These are phyloP conservation scores for Apiospora hydei DNA, from an alignment of 2,329 filamentous ascomycete species.

Conservation along the genomic window DNA sequence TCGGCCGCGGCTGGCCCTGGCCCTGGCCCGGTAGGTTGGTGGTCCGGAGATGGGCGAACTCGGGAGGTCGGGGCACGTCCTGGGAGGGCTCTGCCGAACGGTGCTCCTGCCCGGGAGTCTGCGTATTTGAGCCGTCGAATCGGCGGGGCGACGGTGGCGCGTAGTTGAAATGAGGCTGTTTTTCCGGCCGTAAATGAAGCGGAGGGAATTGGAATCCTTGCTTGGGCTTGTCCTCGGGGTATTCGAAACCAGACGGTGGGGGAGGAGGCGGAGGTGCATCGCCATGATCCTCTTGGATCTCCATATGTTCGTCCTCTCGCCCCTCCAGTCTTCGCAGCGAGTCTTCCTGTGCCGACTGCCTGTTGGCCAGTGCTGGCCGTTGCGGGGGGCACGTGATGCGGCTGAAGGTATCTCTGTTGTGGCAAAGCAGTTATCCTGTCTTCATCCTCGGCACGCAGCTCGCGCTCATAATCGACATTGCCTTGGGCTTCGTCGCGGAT, in stretches of 20 bases:
- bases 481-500: slow-evolving; percentile 84
- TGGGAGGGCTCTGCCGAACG: slow-evolving; percentile 31
- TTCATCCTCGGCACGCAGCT: slow-evolving; percentile 82
- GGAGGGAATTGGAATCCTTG: slow-evolving; percentile 67
- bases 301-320: slow-evolving; percentile 52
- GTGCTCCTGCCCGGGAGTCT: slow-evolving; percentile 35
- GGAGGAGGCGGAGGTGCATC: slow-evolving; percentile 24
- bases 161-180: slow-evolving; percentile 65
- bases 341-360: slow-evolving; percentile 51
- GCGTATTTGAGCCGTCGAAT: slow-evolving; percentile 35
- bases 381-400: slow-evolving; percentile 52
- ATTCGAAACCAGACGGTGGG: slow-evolving; percentile 33
- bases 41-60: slow-evolving; percentile 65
- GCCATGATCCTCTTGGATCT: slow-evolving; percentile 36
- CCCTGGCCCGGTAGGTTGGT: slow-evolving; percentile 45
- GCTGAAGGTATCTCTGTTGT: slow-evolving; percentile 68
- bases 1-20: slow-evolving; percentile 50
- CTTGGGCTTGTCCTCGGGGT: slow-evolving; percentile 45
- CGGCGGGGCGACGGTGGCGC: slow-evolving; percentile 57
- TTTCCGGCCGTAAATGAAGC: slow-evolving; percentile 53
- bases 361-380: slow-evolving; percentile 41
- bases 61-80: slow-evolving; percentile 49
- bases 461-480: slow-evolving; percentile 78
- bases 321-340: slow-evolving; percentile 59
- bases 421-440: slow-evolving; percentile 86